Evolutionary conservation across 2,329 filamentous ascomycete species (phyloP), one percentile per base, ranked within the genome.

Genomic region (Tolypocladium cylindrosporum): DNA sequence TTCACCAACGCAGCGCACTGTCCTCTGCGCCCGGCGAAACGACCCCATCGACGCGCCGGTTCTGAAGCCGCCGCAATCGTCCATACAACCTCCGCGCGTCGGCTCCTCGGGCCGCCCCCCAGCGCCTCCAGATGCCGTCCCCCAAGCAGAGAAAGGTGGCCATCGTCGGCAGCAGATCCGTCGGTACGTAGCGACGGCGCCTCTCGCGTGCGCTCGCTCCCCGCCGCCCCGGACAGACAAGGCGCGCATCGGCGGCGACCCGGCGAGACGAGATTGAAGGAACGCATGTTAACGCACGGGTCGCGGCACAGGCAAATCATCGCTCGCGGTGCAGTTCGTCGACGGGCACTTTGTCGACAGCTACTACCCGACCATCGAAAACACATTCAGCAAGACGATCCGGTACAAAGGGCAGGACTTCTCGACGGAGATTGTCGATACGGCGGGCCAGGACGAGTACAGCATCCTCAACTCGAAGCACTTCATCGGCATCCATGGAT

Each of bases 331-430:
- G 54, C 93, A 93, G 71, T 97, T 94, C 70, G 93, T 97, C 70
- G 94, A 99, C 72, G 91, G 91, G 62, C 92, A 96, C 76, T 99
- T 99, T 71, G 93, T 99, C 69, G 94, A 99, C 74, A 95, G 90
- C 74, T 99, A 99, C 77, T 99, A 99, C 74, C 94, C 94, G 41
- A 99, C 94, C 45, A 97, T 99, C 69, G 94, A 99, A 75, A 99
- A 97, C 74, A 97, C 93, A 2, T 99, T 99, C 73, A 95, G 89
- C 79, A 96, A 96, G 74, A 87, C 91, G 65, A 96, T 99, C 72
- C 89, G 90, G 67, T 88, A 89, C 74, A 96, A 94, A 75, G 88
- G 89, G 55, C 91, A 97, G 74, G 94, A 97, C 64, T 99, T 87
- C 74, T 86, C 90, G 55, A 96, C 92, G 14, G 94, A 99, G 77